A percentile compares a stretch with the other conserved stretches of the same genome.
Evolutionary conservation across 2,329 filamentous ascomycete genomes (phyloP).

Genomic region (Penicillium paneum): DNA sequence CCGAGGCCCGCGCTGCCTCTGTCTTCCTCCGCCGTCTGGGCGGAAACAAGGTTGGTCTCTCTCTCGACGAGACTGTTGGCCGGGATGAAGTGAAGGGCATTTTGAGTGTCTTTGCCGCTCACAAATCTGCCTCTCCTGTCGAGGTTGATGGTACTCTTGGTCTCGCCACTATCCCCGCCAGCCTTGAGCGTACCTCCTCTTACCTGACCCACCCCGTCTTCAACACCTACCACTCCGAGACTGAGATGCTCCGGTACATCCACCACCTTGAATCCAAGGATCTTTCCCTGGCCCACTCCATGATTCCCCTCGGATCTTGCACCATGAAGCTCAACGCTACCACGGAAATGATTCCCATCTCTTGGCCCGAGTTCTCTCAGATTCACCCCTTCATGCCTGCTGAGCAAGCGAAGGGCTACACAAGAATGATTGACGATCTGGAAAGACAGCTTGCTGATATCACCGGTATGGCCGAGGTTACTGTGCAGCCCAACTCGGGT

Average conservation of each 20-base stretch:
- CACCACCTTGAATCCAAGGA: slow-evolving; percentile 92
- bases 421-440: slow-evolving; percentile 67
- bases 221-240: slow-evolving; percentile 93
- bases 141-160: slow-evolving; percentile 35
- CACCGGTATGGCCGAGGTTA: slow-evolving; percentile 86
- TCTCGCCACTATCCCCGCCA: slow-evolving; percentile 46
- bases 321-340: slow-evolving; percentile 98
- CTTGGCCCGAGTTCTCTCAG: slow-evolving; percentile 69
- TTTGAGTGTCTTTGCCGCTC: slow-evolving; percentile 53
- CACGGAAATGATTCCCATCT: slow-evolving; percentile 86
- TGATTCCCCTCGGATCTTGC: slow-evolving; percentile 95
- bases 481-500: slow-evolving; percentile 90
- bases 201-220: slow-evolving; percentile 91
- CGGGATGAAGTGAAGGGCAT: slow-evolving; percentile 57
- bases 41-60: slow-evolving; percentile 64
- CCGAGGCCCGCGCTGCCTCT: slow-evolving; percentile 50
- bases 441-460: slow-evolving; percentile 73
- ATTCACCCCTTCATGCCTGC: slow-evolving; percentile 76
- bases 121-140: slow-evolving; percentile 35
- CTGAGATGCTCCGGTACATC: slow-evolving; percentile 90
- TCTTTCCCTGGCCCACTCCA: slow-evolving; percentile 88
- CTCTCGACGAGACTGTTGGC: slow-evolving; percentile 71
- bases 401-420: slow-evolving; percentile 65
- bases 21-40: slow-evolving; percentile 65
- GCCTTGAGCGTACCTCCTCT: slow-evolving; percentile 66